These are phyloP conservation scores for Patellaria atrata DNA, from an alignment of 495 filamentous ascomycete genomes.

Conservation along the genomic window DNA sequence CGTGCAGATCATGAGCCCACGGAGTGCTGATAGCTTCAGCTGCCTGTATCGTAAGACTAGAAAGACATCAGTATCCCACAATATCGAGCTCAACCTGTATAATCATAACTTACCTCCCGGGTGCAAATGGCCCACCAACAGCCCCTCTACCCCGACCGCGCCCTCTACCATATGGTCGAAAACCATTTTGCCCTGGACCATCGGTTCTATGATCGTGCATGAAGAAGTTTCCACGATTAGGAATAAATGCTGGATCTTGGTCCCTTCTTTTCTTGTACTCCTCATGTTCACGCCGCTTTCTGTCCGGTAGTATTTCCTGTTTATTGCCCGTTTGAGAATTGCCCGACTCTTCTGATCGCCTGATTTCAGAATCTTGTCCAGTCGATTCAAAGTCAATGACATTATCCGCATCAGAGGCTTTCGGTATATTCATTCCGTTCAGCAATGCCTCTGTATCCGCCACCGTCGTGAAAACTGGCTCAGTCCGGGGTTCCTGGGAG, in stretches of 20 bases:
- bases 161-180: slow-evolving; percentile 52
- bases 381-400: slow-evolving; percentile 56
- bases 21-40: slow-evolving; percentile 50
- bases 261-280: slow-evolving; percentile 78
- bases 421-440: slow-evolving; percentile 59
- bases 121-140: slow-evolving; percentile 39
- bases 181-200: slow-evolving; percentile 60
- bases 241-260: slow-evolving; percentile 85
- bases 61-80: slow-evolving; percentile 11
- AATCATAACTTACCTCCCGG: slow-evolving; percentile 36
- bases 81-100: neutral
- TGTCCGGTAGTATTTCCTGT: slow-evolving; percentile 43
- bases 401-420: slow-evolving; percentile 36
- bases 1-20: slow-evolving; percentile 95
- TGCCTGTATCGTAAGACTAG: slow-evolving; percentile 30
- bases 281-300: slow-evolving; percentile 72
- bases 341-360: neutral
- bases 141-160: slow-evolving; percentile 41
- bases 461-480: slow-evolving; percentile 25
- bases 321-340: slow-evolving; percentile 2
- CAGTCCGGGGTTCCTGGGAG: slow-evolving; percentile 3
- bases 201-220: slow-evolving; percentile 84
- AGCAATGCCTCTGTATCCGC: slow-evolving; percentile 82
- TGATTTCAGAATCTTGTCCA: neutral
- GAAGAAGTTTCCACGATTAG: slow-evolving; percentile 90